These are phyloP conservation scores for Miamiensis avidus DNA, from an alignment of 169 alveolate genomes.

Conservation along the genomic window DNA sequence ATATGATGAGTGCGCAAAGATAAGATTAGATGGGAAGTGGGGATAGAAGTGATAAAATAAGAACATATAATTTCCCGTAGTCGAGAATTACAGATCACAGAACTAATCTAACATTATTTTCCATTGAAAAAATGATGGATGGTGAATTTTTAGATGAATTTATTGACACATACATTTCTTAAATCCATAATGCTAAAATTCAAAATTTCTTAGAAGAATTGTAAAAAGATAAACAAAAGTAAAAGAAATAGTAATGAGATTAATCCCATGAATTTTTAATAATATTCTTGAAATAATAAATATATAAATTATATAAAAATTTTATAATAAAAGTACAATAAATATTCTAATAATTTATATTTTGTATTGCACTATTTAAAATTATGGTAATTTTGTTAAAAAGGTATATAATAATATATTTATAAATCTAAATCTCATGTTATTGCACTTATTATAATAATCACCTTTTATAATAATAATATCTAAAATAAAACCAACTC, in stretches of 20 bases:
- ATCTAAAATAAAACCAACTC: too few relatives aligned
- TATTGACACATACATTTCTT: slow-evolving; percentile 48
- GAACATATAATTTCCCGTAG: slow-evolving; percentile 91
- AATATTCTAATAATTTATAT: too few relatives aligned
- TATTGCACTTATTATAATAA: too few relatives aligned
- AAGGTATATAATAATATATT: too few relatives aligned
- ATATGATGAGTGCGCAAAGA: slow-evolving; percentile 34
- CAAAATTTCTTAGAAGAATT: neutral
- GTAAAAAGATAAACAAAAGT: neutral
- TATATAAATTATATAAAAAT: too few relatives aligned
- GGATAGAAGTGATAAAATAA: slow-evolving; percentile 87
- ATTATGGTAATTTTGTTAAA: too few relatives aligned
- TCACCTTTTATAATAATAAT: too few relatives aligned
- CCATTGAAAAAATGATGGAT: slow-evolving; percentile 66
- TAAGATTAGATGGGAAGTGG: slow-evolving; percentile 81
- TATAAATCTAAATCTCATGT: too few relatives aligned
- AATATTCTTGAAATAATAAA: too few relatives aligned
- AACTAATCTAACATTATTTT: slow-evolving; percentile 50
- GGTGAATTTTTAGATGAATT: slow-evolving; percentile 66
- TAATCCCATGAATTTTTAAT: too few relatives aligned
- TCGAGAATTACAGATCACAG: slow-evolving; percentile 92
- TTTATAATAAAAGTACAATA: too few relatives aligned
- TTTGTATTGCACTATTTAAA: too few relatives aligned
- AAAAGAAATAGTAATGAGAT: neutral
- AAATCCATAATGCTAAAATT: slow-evolving; percentile 18